These are phyloP conservation scores for Calocybe indica DNA, from an alignment of 768 basidiomycete genomes.

Conservation along the genomic window DNA sequence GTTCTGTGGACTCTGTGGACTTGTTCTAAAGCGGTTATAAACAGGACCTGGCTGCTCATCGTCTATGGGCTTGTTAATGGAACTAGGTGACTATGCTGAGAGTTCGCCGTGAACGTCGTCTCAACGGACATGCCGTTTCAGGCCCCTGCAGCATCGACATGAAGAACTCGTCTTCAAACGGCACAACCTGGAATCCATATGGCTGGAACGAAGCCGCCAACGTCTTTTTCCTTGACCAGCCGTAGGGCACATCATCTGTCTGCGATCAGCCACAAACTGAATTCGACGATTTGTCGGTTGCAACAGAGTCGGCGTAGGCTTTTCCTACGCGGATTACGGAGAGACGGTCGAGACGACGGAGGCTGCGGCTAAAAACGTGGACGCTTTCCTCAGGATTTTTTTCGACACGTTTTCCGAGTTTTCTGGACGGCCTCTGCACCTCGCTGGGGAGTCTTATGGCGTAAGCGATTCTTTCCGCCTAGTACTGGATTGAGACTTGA, in stretches of 20 bases:
- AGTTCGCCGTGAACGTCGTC: neutral
- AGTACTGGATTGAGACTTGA: neutral
- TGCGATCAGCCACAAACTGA: neutral
- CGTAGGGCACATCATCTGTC: slow-evolving; percentile 19
- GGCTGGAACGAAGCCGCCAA: slow-evolving; percentile 64
- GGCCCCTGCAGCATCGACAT: slow-evolving; percentile 50
- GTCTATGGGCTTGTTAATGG: slow-evolving; percentile 64
- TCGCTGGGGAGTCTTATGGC: slow-evolving; percentile 77
- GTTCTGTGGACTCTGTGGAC: neutral
- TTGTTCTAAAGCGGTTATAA: neutral
- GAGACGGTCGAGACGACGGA: slow-evolving; percentile 71
- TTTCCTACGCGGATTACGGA: slow-evolving; percentile 65
- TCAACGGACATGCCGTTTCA: slow-evolving; percentile 6
- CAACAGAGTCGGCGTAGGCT: slow-evolving; percentile 60
- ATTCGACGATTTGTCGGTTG: neutral
- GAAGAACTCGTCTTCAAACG: slow-evolving; percentile 46
- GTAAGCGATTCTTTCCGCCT: slow-evolving; percentile 27
- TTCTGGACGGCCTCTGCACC: slow-evolving; percentile 59
- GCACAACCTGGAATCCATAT: slow-evolving; percentile 58
- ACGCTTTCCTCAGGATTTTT: slow-evolving; percentile 73
- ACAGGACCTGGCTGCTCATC: slow-evolving; percentile 52
- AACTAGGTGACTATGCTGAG: slow-evolving; percentile 46
- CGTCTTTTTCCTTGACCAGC: slow-evolving; percentile 71
- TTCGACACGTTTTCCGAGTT: slow-evolving; percentile 76
- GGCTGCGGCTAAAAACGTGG: slow-evolving; percentile 71